Evolutionary conservation across 441 rosid species (phyloP), one percentile per base, ranked within the genome.

Genomic region (Codiaeum variegatum): DNA sequence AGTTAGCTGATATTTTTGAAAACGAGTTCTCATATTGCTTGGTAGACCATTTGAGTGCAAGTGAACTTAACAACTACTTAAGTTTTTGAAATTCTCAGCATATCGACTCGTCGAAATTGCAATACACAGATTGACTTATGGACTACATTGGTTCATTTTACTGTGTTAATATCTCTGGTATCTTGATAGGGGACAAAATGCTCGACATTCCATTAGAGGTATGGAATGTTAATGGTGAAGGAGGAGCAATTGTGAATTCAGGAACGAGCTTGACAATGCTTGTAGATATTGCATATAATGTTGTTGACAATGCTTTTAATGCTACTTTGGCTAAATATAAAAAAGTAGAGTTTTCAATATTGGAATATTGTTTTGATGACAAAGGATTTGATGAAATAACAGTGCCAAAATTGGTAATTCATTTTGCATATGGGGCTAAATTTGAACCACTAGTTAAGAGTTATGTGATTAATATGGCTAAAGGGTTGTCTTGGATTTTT

Each of bases 11-110:
- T 46, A n/a, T 7, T 32, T 80, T 80, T 24, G 82, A 73, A 13
- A 6, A 76, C 52, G 80, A 76, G 62, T 85, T 85, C 73, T 82
- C 88, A 0, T 85, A 85, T 71, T 82, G 85, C 83, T 63, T 80
- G 34, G 83, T 85, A 5, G 84, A 85, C 70, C 88, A 82, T 63
- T 24, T 82, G 31, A 80, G 82, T 66, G 78, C 82, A 15, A 80
- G 70, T 13, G 29, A 73, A 59, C 40, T 68, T 1, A 78, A 28
- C 1, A 77, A 79, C 77, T 79, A 34, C 47, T 81, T 76, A 6
- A 51, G 47, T 59, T 79, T 82, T 7, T 82, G 85, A 34, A 31
- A 40, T 8, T 1, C 55, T n/a, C 0, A 47, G 3, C 54, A 34
- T 5, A 10, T 59, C 6, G 9, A 38, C 5, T 0, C 26, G 9